Conservation (phyloP, 2,329 filamentous ascomycete genomes). For the Trichoderma sp. region DNA sequence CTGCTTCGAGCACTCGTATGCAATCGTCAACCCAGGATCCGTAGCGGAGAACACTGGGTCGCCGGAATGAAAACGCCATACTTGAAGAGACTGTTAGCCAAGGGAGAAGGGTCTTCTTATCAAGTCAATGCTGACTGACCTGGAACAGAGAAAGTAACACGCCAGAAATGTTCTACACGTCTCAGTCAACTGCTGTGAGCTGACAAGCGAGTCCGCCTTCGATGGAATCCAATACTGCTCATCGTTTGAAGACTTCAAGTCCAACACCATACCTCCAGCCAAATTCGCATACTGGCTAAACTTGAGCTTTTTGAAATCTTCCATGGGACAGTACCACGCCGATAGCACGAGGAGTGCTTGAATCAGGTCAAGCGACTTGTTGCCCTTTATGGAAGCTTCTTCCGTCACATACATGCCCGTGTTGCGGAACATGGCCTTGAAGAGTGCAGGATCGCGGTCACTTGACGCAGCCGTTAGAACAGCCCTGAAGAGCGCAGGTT, state of each 20-base stretch:
- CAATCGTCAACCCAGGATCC: not conserved
- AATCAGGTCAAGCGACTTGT: constrained; percentile 31
- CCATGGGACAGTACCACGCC: constrained; percentile 30
- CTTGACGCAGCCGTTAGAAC: not conserved
- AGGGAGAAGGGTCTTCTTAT: not conserved
- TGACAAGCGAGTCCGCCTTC: not conserved
- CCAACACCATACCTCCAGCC: constrained; percentile 31
- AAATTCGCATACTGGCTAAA: constrained; percentile 31
- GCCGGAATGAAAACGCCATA: not conserved
- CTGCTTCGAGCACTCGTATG: not conserved
- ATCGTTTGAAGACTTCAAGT: constrained; percentile 30
- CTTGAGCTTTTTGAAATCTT: constrained; percentile 29
- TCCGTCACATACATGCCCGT: constrained; percentile 28
- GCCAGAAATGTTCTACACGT: not conserved
- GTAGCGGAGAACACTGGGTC: not conserved
- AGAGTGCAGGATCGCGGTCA: constrained; percentile 22
- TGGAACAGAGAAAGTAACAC: not conserved
- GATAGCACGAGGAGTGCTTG: constrained; percentile 30
- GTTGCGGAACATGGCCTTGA: constrained; percentile 27
- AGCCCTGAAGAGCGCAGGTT: not conserved
- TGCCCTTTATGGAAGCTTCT: constrained; percentile 28
- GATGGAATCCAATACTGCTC: not conserved
- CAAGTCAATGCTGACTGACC: not conserved
- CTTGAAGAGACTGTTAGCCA: not conserved
- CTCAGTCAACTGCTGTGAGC: not conserved